phyloP scores from a whole-genome alignment of 129 eudicot species.

The Glebionis coronaria region DNA sequence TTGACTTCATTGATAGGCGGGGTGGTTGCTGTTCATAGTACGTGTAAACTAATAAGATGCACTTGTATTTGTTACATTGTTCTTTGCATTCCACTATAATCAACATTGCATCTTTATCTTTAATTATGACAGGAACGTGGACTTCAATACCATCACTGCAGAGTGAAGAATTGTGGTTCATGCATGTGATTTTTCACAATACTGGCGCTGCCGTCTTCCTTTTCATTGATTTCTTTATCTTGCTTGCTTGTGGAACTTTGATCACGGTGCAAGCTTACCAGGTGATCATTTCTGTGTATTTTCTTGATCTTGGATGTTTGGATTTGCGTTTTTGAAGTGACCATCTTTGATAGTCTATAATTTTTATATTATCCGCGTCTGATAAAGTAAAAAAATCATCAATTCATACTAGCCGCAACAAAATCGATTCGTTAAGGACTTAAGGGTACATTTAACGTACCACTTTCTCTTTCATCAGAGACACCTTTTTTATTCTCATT shows the following conservation, averaged over 20 bases:
- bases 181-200: conserved; percentile 49
- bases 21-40: conserved; percentile 62
- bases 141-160: conserved; percentile 45
- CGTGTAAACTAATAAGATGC: conserved; percentile 27
- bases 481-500: too few relatives aligned
- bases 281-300: conserved; percentile 41
- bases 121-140: conserved; percentile 57
- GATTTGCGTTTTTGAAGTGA: too few relatives aligned
- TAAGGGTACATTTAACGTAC: too few relatives aligned
- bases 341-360: too few relatives aligned
- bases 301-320: neutral
- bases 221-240: conserved; percentile 57
- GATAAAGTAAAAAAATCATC: too few relatives aligned
- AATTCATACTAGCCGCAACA: too few relatives aligned
- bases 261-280: conserved; percentile 51
- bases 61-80: neutral
- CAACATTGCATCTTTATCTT: conserved; percentile 12
- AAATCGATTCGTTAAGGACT: too few relatives aligned
- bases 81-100: neutral
- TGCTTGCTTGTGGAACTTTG: conserved; percentile 64
- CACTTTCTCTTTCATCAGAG: too few relatives aligned
- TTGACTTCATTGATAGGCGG: conserved; percentile 47
- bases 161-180: conserved; percentile 68
- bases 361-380: too few relatives aligned
- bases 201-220: conserved; percentile 69